These are phyloP conservation scores for Clavaria fumosa DNA, from an alignment of 768 basidiomycete species.

Conservation along the genomic window DNA sequence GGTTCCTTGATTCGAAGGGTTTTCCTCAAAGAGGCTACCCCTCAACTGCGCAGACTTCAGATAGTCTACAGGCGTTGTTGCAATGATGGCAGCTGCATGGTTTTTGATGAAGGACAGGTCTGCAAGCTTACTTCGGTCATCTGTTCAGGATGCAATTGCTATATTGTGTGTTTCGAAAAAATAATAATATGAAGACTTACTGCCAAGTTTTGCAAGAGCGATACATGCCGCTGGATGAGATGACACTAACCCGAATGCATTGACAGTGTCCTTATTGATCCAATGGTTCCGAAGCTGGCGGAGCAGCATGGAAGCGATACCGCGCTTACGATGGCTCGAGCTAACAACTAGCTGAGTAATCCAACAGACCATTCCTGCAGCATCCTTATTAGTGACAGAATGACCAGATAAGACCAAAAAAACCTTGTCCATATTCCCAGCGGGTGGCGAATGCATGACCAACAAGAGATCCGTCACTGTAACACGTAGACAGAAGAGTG, in stretches of 20 bases:
- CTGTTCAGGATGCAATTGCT: too few species aligned
- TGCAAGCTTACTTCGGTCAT: conserved; percentile 1
- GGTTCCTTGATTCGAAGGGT: conserved; percentile 7
- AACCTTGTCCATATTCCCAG: conserved; percentile 16
- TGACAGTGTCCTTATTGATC: conserved; percentile 12
- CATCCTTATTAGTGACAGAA: background rate
- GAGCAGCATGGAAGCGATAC: conserved; percentile 19
- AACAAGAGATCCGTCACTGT: conserved; percentile 9
- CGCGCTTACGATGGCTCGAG: conserved; percentile 11
- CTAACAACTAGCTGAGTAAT: conserved; percentile 23
- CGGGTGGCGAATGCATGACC: conserved; percentile 20
- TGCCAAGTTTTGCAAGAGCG: conserved; percentile 15
- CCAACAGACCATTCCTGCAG: conserved; percentile 17
- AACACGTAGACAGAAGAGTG: conserved; percentile 12
- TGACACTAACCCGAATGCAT: conserved; percentile 18
- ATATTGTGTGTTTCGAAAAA: background rate
- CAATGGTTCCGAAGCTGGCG: conserved; percentile 10
- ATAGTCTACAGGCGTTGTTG: conserved; percentile 12
- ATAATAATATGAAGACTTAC: conserved; percentile 10
- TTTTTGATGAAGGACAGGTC: conserved; percentile 12
- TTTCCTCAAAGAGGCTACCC: conserved; percentile 14
- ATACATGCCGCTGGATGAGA: conserved; percentile 19
- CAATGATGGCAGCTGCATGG: conserved; percentile 12
- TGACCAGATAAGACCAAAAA: background rate
- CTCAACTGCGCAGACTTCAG: conserved; percentile 12